Percentiles rank a stretch among this genome's conserved stretches.
Evolutionary conservation across 164 flowering plant genomes (phyloP).

Genomic region (Paratinospora sagittata): DNA sequence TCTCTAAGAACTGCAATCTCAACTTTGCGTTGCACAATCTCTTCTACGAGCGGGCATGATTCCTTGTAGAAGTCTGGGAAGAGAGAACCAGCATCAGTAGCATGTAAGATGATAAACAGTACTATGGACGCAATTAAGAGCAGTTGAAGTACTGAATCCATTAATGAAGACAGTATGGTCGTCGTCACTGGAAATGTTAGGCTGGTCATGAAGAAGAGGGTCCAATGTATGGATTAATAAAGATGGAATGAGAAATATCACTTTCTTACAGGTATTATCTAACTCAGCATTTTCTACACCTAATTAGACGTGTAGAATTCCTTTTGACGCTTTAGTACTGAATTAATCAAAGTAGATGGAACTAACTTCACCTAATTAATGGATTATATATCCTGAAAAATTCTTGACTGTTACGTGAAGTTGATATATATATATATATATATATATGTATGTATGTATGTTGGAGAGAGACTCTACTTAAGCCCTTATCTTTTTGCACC

Average conservation of each 20-base stretch:
- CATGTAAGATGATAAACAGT: constrained; percentile 16
- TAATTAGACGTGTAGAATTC: background rate
- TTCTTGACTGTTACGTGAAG: background rate
- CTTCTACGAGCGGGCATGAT: constrained; percentile 57
- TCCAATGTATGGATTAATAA: background rate
- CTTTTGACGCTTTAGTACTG: no score
- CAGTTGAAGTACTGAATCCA: constrained; percentile 9
- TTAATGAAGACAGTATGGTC: no score
- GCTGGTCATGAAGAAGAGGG: background rate
- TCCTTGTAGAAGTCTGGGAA: constrained; percentile 48
- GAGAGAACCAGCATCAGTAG: constrained; percentile 18
- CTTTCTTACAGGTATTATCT: background rate
- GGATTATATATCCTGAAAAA: background rate
- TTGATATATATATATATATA: background rate
- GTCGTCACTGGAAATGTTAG: no score
- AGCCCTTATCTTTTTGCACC: no score
- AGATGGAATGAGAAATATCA: background rate
- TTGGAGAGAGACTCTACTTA: no score
- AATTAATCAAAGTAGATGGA: constrained; percentile 23
- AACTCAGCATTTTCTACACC: background rate
- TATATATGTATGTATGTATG: no score
- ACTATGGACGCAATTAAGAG: background rate
- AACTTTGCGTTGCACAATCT: constrained; percentile 46
- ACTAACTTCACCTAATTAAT: constrained; percentile 17
- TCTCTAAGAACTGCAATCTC: constrained; percentile 46